Conservation (phyloP, 768 basidiomycete species). For the Tulasnella sp. region DNA sequence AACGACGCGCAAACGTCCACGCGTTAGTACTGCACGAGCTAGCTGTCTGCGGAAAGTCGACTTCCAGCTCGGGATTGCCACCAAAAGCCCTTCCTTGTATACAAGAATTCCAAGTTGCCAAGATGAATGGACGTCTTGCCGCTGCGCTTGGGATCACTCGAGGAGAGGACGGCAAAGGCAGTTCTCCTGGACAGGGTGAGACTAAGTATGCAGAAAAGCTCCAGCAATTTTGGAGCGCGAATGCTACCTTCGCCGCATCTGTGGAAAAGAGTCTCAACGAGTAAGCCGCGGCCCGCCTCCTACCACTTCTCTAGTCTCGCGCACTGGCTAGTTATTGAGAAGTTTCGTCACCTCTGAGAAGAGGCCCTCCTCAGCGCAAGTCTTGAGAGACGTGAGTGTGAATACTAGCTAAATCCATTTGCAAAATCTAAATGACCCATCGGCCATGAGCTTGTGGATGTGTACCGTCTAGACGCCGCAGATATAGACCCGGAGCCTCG, state of each 20-base stretch:
- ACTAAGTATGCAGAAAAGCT: constrained; percentile 49
- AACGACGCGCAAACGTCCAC: constrained; percentile 40
- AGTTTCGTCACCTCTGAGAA: constrained; percentile 71
- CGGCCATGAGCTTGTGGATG: constrained; percentile 57
- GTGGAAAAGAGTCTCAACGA: constrained; percentile 83
- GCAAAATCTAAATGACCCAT: constrained; percentile 16
- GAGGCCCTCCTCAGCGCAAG: constrained; percentile 62
- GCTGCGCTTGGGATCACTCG: constrained; percentile 83
- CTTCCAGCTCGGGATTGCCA: constrained; percentile 46
- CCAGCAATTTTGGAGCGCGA: constrained; percentile 54
- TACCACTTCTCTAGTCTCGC: background rate
- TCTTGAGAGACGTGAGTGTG: constrained; percentile 66
- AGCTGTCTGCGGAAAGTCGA: constrained; percentile 63
- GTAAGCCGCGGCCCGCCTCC: constrained; percentile 46
- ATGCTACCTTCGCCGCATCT: constrained; percentile 61
- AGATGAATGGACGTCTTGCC: constrained; percentile 83
- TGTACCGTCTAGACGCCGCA: constrained; percentile 79
- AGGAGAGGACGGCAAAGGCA: constrained; percentile 41
- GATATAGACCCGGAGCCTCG: constrained; percentile 91
- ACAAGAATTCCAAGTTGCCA: constrained; percentile 76
- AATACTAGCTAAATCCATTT: constrained; percentile 1
- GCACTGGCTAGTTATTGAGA: constrained; percentile 18
- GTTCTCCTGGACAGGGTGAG: constrained; percentile 28
- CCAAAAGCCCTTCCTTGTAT: constrained; percentile 63
- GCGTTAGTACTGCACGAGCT: constrained; percentile 41